Percentiles rank a stretch among this genome's conserved stretches.
Conservation (phyloP, 768 basidiomycete genomes). For the Cyclocybe aegerita region DNA sequence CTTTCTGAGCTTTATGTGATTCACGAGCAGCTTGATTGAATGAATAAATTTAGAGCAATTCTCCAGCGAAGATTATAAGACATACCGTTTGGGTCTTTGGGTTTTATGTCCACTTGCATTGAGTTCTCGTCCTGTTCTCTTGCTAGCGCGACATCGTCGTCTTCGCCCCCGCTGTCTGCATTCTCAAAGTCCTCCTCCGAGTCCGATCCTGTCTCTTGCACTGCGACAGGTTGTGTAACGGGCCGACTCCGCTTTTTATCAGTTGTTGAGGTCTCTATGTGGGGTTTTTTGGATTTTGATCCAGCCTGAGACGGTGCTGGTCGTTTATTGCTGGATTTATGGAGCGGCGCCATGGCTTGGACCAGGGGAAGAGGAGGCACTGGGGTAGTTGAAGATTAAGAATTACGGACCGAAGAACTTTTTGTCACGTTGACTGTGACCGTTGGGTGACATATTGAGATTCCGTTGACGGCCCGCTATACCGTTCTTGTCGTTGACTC, state of each 20-base stretch:
- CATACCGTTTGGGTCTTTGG: slow-evolving; percentile 64
- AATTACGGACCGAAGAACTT: too few relatives aligned
- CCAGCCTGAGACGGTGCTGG: slow-evolving; percentile 44
- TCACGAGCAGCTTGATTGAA: slow-evolving; percentile 53
- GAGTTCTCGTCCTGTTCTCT: slow-evolving; percentile 34
- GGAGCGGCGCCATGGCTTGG: slow-evolving; percentile 34
- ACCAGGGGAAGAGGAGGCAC: background rate
- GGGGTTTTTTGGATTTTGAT: slow-evolving; percentile 52
- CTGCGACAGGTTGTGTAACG: slow-evolving; percentile 39
- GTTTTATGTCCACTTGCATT: slow-evolving; percentile 31
- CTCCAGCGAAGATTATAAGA: slow-evolving; percentile 1
- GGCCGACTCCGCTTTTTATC: slow-evolving; percentile 62
- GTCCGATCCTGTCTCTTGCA: slow-evolving; percentile 35
- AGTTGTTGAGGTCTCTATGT: slow-evolving; percentile 36
- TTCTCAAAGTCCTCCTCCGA: slow-evolving; percentile 37
- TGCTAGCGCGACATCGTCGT: slow-evolving; percentile 32
- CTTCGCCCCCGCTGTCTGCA: slow-evolving; percentile 32
- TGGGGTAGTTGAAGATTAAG: too few relatives aligned
- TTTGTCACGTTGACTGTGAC: too few relatives aligned
- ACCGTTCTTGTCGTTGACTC: too few relatives aligned
- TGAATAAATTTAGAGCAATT: background rate
- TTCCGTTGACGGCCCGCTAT: too few relatives aligned
- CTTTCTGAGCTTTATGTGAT: slow-evolving; percentile 71
- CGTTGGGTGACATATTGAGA: too few relatives aligned
- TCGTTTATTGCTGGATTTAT: slow-evolving; percentile 52